Evolutionary conservation across 2,329 filamentous ascomycete genomes (phyloP), one percentile per base, ranked within the genome.

Genomic region (Nannizziopsis barbatae): DNA sequence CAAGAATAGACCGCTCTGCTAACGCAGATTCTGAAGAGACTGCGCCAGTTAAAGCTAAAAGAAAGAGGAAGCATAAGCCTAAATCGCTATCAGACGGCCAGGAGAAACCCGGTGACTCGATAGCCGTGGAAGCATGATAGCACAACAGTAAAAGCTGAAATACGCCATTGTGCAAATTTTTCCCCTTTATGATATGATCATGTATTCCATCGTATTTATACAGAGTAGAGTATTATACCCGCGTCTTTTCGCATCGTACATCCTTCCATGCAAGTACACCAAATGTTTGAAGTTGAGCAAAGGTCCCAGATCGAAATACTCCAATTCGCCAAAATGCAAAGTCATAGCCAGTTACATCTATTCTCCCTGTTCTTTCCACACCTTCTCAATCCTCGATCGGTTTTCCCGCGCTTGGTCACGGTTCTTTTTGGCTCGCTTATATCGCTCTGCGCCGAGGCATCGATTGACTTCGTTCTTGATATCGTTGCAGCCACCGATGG

Each of bases 401-500:
- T 89, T 83, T 66, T 76, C 69, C 66, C 78, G 77, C 53, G 86
- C 75, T 56, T 73, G 65, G 63, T 85, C 76, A 59, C 86, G 79
- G 64, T 98, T 96, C 58, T 74, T 71, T 55, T 77, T 79, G 45
- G 89, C 89, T 49, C 83, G 80, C 65, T 88, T 86, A 45, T 82
- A 70, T 60, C 92, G 79, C 66, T 95, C 86, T 33, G 76, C 80
- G 54, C 85, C 80, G 45, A 98, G 75, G 63, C 92, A 98, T 61
- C 79, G 76, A 68, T 86, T 92, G 58, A 98, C 85, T 50, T 86
- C 74, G 37, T 79, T 75, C 68, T 98, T 98, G 53, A 84, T 77
- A 36, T 82, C 77, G 66, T 87, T 96, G 77, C 92, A 98, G 73
- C 84, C 86, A 49, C 92, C 92, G 53, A 86, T 71, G 1, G 86